phyloP scores from a whole-genome alignment of 257 asterid species.

The Przewalskia tangutica region DNA sequence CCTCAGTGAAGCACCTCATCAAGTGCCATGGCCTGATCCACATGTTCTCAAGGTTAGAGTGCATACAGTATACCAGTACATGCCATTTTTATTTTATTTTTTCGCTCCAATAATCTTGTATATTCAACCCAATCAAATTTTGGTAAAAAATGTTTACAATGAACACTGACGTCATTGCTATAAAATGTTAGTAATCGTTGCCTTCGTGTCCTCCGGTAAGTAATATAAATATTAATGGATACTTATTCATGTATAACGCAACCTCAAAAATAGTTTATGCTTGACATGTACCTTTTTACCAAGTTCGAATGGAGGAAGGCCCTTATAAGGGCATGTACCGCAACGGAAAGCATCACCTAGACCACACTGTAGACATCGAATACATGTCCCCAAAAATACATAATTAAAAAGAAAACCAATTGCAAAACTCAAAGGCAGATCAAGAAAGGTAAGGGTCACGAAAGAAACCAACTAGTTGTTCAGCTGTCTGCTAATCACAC shows the following conservation, averaged over 20 bases:
- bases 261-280: background rate
- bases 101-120: background rate
- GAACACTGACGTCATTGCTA: background rate
- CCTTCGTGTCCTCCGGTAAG: background rate
- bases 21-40: background rate
- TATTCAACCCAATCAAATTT: background rate
- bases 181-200: background rate
- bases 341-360: conserved; percentile 98
- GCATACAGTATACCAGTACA: background rate
- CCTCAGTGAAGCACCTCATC: background rate
- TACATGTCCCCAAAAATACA: background rate
- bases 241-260: background rate
- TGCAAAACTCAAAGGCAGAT: background rate
- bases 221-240: background rate
- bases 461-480: background rate
- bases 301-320: conserved; percentile 74
- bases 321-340: conserved; percentile 89
- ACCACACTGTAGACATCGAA: conserved; percentile 64
- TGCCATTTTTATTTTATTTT: background rate
- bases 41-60: background rate
- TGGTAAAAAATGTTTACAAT: background rate
- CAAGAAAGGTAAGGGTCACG: background rate
- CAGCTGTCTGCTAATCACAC: background rate
- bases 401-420: background rate
- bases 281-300: conserved; percentile 67